phyloP scores from a whole-genome alignment of 1,284 basidiomycete genomes.

The Phaffia rhodozyma region DNA sequence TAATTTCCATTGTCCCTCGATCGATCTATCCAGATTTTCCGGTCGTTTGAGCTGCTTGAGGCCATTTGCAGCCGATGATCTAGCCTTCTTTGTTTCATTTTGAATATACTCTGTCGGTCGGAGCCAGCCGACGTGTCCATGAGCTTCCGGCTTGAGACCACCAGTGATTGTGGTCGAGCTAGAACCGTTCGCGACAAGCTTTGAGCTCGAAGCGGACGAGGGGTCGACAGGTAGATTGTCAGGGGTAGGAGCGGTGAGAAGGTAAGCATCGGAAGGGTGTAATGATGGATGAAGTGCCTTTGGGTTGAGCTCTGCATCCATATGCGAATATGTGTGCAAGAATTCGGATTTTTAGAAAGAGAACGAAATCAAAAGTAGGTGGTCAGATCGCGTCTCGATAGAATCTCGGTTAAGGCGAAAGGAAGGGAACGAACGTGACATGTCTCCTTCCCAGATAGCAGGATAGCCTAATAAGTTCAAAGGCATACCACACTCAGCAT shows the following conservation, averaged over 20 bases:
- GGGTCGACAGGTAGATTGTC: slow-evolving; percentile 28
- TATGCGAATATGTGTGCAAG: background rate
- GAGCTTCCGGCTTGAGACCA: slow-evolving; percentile 1
- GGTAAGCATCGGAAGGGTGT: slow-evolving; percentile 56
- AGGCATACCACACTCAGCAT: slow-evolving; percentile 89
- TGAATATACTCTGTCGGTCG: slow-evolving; percentile 14
- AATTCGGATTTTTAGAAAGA: background rate
- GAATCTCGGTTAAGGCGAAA: no score
- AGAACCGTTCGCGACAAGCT: background rate
- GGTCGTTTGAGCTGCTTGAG: slow-evolving; percentile 22
- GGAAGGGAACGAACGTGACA: slow-evolving; percentile 29
- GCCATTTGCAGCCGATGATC: slow-evolving; percentile 24
- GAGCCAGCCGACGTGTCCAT: slow-evolving; percentile 8
- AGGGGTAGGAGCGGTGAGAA: slow-evolving; percentile 24
- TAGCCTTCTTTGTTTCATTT: background rate
- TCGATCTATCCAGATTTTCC: slow-evolving; percentile 7
- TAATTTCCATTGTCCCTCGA: slow-evolving; percentile 49
- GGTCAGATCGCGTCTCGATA: no score
- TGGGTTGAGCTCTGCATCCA: slow-evolving; percentile 45
- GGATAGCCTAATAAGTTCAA: slow-evolving; percentile 64
- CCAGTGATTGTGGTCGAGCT: background rate
- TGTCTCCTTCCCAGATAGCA: slow-evolving; percentile 67
- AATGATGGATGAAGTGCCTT: slow-evolving; percentile 46
- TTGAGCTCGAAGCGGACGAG: slow-evolving; percentile 37
- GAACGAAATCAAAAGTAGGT: no score